A percentile compares a stretch with the other conserved stretches of the same genome.
Evolutionary conservation across 805 yeast genomes (phyloP).

Genomic region (Metahyphopichia silvanorum): DNA sequence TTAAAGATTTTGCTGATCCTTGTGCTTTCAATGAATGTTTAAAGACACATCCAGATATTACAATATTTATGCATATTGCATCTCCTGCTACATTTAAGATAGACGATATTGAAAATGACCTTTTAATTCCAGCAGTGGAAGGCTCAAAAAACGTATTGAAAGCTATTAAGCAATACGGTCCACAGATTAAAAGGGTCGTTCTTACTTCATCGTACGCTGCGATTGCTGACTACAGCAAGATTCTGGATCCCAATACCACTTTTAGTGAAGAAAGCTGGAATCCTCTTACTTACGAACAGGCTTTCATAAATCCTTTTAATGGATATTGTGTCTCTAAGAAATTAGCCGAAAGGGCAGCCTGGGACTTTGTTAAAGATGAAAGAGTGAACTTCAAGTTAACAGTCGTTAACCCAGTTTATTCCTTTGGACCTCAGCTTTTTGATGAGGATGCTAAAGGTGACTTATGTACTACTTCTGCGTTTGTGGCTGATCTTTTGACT

Average conservation of each 20-base stretch:
- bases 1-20: slow-evolving; percentile 39
- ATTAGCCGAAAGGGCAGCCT: slow-evolving; percentile 55
- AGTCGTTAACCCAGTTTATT: slow-evolving; percentile 42
- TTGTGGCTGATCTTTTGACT: slow-evolving; percentile 24
- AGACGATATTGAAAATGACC: slow-evolving; percentile 41
- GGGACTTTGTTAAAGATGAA: slow-evolving; percentile 46
- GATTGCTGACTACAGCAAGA: slow-evolving; percentile 12
- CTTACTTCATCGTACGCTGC: slow-evolving; percentile 54
- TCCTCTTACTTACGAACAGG: slow-evolving; percentile 29
- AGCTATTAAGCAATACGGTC: slow-evolving; percentile 42
- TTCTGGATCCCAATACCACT: slow-evolving; percentile 1
- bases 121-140: slow-evolving; percentile 49
- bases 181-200: slow-evolving; percentile 45
- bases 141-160: slow-evolving; percentile 48
- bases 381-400: slow-evolving; percentile 37
- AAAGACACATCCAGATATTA: slow-evolving; percentile 42
- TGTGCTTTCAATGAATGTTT: slow-evolving; percentile 43
- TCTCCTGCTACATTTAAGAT: slow-evolving; percentile 46
- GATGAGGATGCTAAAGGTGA: slow-evolving; percentile 24
- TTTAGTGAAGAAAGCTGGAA: slow-evolving; percentile 39
- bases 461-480: slow-evolving; percentile 24
- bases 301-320: slow-evolving; percentile 11
- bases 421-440: slow-evolving; percentile 52
- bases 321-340: slow-evolving; percentile 47
- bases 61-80: slow-evolving; percentile 56